These are phyloP conservation scores for Skeletonema costatum DNA, from an alignment of 108 stramenopile species.

Conservation along the genomic window DNA sequence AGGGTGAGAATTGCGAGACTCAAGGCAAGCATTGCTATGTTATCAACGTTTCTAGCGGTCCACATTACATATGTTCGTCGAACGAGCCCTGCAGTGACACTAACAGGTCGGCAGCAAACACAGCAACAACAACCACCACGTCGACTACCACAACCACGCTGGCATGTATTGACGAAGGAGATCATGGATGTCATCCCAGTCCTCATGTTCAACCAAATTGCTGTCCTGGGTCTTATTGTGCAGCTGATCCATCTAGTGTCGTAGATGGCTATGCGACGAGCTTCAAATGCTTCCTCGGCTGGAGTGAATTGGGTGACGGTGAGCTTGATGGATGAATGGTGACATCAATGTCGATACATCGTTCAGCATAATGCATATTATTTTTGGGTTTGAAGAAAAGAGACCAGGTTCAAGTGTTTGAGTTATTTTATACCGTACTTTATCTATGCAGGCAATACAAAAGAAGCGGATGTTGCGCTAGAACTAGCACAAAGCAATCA, in stretches of 20 bases:
- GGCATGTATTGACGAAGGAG: background rate
- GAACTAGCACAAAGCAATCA: too few relatives aligned
- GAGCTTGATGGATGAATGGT: background rate
- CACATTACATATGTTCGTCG: background rate
- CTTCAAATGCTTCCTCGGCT: background rate
- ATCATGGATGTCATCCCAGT: background rate
- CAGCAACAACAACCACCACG: background rate
- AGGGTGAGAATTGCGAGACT: background rate
- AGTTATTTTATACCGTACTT: too few relatives aligned
- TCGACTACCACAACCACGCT: background rate
- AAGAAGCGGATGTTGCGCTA: too few relatives aligned
- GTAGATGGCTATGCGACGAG: background rate
- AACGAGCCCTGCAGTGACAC: background rate
- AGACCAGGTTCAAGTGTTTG: too few relatives aligned
- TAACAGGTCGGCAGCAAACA: background rate
- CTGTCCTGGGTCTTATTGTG: background rate
- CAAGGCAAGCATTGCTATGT: background rate
- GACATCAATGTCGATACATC: too few relatives aligned
- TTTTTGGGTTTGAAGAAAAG: too few relatives aligned
- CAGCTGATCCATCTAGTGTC: background rate
- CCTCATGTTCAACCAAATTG: background rate
- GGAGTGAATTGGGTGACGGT: background rate
- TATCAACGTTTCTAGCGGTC: background rate
- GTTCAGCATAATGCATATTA: too few relatives aligned
- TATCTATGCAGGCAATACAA: too few relatives aligned